Evolutionary conservation across 2,329 filamentous ascomycete species (phyloP).

Genomic region (Trichoderma semiorbis): DNA sequence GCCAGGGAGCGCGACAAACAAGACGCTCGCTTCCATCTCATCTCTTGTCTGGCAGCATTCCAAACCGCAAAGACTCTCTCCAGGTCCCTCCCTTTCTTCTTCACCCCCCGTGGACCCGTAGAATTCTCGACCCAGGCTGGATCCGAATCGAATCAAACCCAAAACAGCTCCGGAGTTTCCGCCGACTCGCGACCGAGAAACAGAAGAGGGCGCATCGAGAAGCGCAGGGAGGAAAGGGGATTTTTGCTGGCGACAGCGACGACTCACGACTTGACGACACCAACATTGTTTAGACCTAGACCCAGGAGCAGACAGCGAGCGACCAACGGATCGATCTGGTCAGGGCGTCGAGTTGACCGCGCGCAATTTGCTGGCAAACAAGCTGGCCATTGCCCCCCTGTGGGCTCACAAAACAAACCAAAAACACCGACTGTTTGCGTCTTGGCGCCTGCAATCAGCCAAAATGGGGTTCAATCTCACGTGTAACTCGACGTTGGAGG

Average conservation of each 20-base stretch:
- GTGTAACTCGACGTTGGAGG: slow-evolving; percentile 44
- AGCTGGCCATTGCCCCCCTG: slow-evolving; percentile 10
- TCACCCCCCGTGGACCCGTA: background rate
- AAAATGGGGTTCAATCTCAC: slow-evolving; percentile 33
- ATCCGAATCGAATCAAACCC: background rate
- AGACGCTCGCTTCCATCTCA: background rate
- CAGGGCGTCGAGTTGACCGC: background rate
- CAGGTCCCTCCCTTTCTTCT: background rate
- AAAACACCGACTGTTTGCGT: background rate
- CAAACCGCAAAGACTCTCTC: background rate
- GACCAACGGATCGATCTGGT: background rate
- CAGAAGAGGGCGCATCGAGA: background rate
- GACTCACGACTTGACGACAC: background rate
- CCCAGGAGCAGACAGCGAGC: background rate
- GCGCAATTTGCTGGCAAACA: background rate
- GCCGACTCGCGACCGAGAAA: background rate
- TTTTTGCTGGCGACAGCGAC: background rate
- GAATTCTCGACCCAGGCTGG: slow-evolving; percentile 2
- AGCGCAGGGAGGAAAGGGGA: background rate
- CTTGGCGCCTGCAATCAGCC: background rate
- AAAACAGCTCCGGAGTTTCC: background rate
- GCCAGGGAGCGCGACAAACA: background rate
- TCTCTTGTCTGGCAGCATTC: background rate
- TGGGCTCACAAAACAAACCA: background rate
- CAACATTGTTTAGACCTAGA: background rate